Conservation (phyloP, 768 basidiomycete genomes). For the Royoungia palumana region DNA sequence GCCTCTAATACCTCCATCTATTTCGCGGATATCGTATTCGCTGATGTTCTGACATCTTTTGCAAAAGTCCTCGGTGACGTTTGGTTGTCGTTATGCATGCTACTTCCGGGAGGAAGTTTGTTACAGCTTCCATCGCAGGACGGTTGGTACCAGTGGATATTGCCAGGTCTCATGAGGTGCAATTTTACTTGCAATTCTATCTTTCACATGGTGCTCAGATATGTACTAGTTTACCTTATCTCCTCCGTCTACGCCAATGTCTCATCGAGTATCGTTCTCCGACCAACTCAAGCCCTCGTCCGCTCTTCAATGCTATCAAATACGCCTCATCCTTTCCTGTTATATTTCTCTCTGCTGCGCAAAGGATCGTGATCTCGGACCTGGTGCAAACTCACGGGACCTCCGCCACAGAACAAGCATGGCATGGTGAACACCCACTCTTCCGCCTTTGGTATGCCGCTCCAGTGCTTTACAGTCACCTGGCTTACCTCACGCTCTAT, state of each 20-base stretch:
- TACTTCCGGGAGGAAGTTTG: slow-evolving; percentile 80
- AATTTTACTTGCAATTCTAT: slow-evolving; percentile 9
- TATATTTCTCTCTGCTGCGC: slow-evolving; percentile 90
- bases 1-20: slow-evolving; percentile 57
- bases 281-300: slow-evolving; percentile 61
- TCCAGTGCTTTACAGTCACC: neutral
- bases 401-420: slow-evolving; percentile 42
- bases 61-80: slow-evolving; percentile 95
- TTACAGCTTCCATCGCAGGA: slow-evolving; percentile 58
- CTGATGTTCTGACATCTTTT: slow-evolving; percentile 94
- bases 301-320: slow-evolving; percentile 89
- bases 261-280: slow-evolving; percentile 73
- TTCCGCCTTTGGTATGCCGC: slow-evolving; percentile 78
- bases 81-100: slow-evolving; percentile 84
- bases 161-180: slow-evolving; percentile 87
- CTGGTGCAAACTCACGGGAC: slow-evolving; percentile 48
- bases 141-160: slow-evolving; percentile 68
- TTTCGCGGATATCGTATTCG: slow-evolving; percentile 91
- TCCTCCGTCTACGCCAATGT: slow-evolving; percentile 93
- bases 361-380: slow-evolving; percentile 67
- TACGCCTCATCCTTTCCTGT: slow-evolving; percentile 97
- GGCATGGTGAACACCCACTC: slow-evolving; percentile 74
- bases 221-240: slow-evolving; percentile 72
- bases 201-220: slow-evolving; percentile 4
- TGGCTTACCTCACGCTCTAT: slow-evolving; percentile 3